A percentile compares a stretch with the other conserved stretches of the same genome.
phyloP scores from a whole-genome alignment of 2,329 filamentous ascomycete genomes.

The Pseudogymnoascus sp. region DNA sequence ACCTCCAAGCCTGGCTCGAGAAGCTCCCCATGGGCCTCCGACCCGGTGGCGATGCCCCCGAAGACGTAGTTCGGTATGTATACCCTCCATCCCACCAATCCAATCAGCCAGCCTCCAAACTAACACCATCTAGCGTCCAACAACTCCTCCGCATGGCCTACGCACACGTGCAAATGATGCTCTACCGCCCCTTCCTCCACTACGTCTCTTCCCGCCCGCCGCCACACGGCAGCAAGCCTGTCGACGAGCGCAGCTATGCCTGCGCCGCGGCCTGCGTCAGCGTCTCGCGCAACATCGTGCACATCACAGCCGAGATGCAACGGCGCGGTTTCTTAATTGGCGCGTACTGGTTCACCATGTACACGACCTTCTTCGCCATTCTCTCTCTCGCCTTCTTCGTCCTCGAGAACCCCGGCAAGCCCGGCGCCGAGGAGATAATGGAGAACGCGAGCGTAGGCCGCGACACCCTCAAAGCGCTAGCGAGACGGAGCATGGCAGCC shows the following conservation, averaged over 20 bases:
- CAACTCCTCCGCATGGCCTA: conserved; percentile 73
- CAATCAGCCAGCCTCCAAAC: neutral
- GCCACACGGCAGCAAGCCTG: conserved; percentile 34
- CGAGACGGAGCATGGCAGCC: conserved; percentile 78
- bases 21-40: conserved; percentile 66
- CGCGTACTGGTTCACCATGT: conserved; percentile 80
- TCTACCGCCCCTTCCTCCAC: conserved; percentile 77
- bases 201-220: conserved; percentile 54
- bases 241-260: conserved; percentile 72
- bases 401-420: conserved; percentile 68
- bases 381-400: conserved; percentile 73
- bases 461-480: conserved; percentile 69
- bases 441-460: conserved; percentile 79
- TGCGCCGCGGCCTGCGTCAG: conserved; percentile 56
- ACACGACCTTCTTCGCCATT: conserved; percentile 75
- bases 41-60: conserved; percentile 67
- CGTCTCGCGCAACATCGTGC: conserved; percentile 62
- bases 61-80: conserved; percentile 65
- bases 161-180: conserved; percentile 72
- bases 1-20: conserved; percentile 56
- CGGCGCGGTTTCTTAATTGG: conserved; percentile 67
- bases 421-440: conserved; percentile 68
- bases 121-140: conserved; percentile 46
- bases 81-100: conserved; percentile 15
- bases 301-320: conserved; percentile 71